Percentiles rank a stretch among this genome's conserved stretches.
These are phyloP conservation scores for Dictyostelium brefeldianum DNA, from an alignment of 78 protist genomes.

Conservation along the genomic window DNA sequence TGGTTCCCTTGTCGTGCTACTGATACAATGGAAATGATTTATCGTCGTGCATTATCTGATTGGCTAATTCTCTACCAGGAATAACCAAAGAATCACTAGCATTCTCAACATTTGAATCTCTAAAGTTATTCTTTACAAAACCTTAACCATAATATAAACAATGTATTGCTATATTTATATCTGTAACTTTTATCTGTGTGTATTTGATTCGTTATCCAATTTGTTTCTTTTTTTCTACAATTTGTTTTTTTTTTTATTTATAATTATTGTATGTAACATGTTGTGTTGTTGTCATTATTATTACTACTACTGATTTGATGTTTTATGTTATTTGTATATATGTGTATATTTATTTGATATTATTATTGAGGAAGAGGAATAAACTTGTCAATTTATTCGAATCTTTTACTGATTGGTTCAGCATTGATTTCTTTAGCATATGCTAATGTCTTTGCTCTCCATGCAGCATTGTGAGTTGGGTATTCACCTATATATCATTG, in stretches of 20 bases:
- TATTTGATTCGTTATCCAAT: no score
- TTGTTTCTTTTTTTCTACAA: no score
- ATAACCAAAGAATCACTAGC: no score
- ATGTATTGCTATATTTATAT: no score
- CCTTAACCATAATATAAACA: no score
- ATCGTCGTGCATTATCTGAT: no score
- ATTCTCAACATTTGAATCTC: no score
- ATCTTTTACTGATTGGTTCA: conserved; percentile 46
- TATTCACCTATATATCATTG: conserved; percentile 27
- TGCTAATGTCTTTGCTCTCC: conserved; percentile 50
- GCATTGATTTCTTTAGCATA: conserved; percentile 25
- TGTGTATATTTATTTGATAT: background rate
- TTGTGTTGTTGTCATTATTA: background rate
- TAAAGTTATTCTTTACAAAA: no score
- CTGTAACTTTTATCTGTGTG: no score
- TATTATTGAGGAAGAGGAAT: background rate
- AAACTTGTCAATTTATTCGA: background rate
- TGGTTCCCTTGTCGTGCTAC: no score
- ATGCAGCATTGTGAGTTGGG: conserved; percentile 23
- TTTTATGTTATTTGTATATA: background rate
- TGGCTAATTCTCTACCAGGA: no score
- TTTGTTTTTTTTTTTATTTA: background rate
- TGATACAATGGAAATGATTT: no score
- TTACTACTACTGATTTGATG: background rate
- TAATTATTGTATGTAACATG: background rate